Evolutionary conservation across 2,329 filamentous ascomycete genomes (phyloP), one percentile per base, ranked within the genome.

Genomic region (Cladosporium sp.): DNA sequence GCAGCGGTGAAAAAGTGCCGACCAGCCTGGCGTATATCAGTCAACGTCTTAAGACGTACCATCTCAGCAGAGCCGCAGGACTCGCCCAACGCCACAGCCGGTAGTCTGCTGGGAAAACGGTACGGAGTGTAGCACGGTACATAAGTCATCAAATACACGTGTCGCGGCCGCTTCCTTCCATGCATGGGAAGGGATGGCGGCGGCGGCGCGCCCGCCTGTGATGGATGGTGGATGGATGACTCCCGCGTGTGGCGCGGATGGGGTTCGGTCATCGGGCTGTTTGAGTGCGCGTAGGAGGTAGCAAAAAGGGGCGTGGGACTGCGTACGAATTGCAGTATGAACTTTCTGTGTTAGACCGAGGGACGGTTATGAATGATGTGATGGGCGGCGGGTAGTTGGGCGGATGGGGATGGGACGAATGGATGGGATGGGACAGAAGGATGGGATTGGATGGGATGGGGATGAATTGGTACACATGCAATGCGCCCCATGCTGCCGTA

Each of bases 61-160:
- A 38, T 47, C 35, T 47, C 43, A 47, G 43, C 43, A 47, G 33
- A 39, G 33, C 43, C 43, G 25, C 35, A 19, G 43, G 22, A 22
- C 32, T 35, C 13, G n/a, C 35, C 22, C 25, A n/a, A 38, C 33
- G 43, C 43, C 43, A 38, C 33, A 45, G 43, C 43, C 43, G 30
- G 32, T 4, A 15, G 43, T 38, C 35, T 22, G 8, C 43, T 27
- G 12, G 32, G 11, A 32, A 19, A 16, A 38, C 20, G 33, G 43
- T 18, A 43, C 15, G n/a, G 15, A 9, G 29, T n/a, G 32, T 35
- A 16, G 13, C n/a, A 15, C 4, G 6, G 32, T 35, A 35, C 13
- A 8, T 35, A n/a, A 27, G 4, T 36, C 42, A 45, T 45, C 42
- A 45, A 45, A 45, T 29, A 33, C 42, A 45, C 42, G 42, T 45